Base-by-base conservation (phyloP, 257 asterid species). In the Nicotiana otophora region DNA sequence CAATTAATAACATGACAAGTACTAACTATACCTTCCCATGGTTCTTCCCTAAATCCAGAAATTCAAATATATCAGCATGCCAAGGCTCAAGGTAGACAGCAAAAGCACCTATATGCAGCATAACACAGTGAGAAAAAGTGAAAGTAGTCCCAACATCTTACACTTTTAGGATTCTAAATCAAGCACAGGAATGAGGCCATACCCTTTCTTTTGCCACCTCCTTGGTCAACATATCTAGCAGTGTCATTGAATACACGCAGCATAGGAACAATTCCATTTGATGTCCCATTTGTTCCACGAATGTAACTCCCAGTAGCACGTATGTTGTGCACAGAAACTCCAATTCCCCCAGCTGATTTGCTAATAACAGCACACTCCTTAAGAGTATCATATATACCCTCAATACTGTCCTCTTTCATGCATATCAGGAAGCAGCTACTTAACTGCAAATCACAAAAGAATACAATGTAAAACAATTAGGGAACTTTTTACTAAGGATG, bases 171-270 rank as follows among this genome's bases (percentile, higher is more conserved):
- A 74, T 23, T 74, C 34, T 53, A 23, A 74, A 48, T 23, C 26
- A 48, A 48, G 42, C 61, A 51, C 42, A 74, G 14, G 51, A 48
- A 51, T 26, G 63, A 62, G 54, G 11, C 39, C 88, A 31, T 51
- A 94, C 99, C 99, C 85, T 96, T 96, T 85, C 99, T 90, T 89
- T 94, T 96, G 90, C 99, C 99, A 83, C 98, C 98, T 5, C 99
- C 99, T 82, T 94, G 98, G 80, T 94, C 99, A 81, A 96, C 98
- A 87, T 94, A 93, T 16, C 98, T 92, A 84, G 98, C 98, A 31
- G 99, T 94, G 84, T 93, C 98, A 88, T 96, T 94, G 87, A 94
- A 94, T 81, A 96, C 98, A 46, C 98, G 89, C 58, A 96, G 93
- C 98, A 96, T 92, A 7, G 99, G 99, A 81, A 96, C 96, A 86